Evolutionary conservation across 495 filamentous ascomycete species (phyloP).

Genomic region (Annulohypoxylon bovei): DNA sequence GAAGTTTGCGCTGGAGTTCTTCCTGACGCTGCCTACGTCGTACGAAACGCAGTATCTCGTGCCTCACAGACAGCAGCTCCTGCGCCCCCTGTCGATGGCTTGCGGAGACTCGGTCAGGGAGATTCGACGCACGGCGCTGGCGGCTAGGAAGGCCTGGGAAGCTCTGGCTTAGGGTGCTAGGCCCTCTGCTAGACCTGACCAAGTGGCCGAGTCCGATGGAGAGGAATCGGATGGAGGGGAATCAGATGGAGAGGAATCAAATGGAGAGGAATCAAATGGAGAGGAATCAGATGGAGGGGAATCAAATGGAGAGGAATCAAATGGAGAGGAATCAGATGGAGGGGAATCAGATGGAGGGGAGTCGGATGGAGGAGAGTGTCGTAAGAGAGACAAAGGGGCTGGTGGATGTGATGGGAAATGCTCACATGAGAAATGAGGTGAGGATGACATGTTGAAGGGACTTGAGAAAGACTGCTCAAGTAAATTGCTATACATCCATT

Average conservation of each 20-base stretch:
- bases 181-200: neutral
- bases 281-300: too few relatives aligned
- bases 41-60: constrained; percentile 55
- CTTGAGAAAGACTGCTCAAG: neutral
- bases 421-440: neutral
- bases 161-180: constrained; percentile 23
- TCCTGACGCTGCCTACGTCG: constrained; percentile 50
- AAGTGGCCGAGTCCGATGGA: neutral
- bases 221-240: neutral
- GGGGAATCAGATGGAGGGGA: too few relatives aligned
- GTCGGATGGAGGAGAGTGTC: neutral
- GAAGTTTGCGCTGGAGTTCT: constrained; percentile 51
- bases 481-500: neutral
- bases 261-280: too few relatives aligned
- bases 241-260: too few relatives aligned
- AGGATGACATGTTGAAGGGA: neutral
- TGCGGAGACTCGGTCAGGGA: constrained; percentile 58
- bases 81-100: constrained; percentile 52
- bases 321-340: too few relatives aligned
- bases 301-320: too few relatives aligned
- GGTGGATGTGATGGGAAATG: neutral
- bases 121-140: constrained; percentile 52
- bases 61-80: constrained; percentile 46
- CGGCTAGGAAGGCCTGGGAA: constrained; percentile 56
- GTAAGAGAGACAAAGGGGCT: neutral